Percentiles rank a stretch among this genome's conserved stretches.
Conservation (phyloP, 2,329 filamentous ascomycete species). For the Apiospora phragmitis region DNA sequence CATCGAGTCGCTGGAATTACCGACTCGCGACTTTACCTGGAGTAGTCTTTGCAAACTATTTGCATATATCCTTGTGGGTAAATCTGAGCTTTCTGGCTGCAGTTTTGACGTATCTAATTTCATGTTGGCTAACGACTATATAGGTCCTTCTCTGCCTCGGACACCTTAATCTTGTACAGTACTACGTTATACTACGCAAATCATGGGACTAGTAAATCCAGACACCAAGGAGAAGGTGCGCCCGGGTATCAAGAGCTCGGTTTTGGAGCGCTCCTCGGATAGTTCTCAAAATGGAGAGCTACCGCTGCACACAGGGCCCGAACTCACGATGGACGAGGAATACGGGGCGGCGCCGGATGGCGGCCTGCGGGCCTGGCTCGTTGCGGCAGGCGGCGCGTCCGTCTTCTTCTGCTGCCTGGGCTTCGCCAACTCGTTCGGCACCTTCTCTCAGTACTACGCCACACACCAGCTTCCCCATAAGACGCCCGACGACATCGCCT, state of each 20-base stretch:
- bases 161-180: background rate
- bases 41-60: background rate
- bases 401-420: slow-evolving; percentile 50
- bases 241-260: background rate
- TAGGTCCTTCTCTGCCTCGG: background rate
- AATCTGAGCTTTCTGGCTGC: background rate
- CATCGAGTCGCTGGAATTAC: background rate
- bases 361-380: slow-evolving; percentile 43
- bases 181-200: background rate
- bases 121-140: background rate
- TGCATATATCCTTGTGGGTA: background rate
- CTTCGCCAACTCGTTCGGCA: slow-evolving; percentile 52
- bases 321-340: background rate
- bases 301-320: background rate
- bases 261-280: background rate
- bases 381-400: slow-evolving; percentile 45
- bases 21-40: background rate
- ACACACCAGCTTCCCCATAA: slow-evolving; percentile 39
- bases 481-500: slow-evolving; percentile 40
- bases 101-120: background rate
- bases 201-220: background rate
- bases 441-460: slow-evolving; percentile 55
- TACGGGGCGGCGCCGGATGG: slow-evolving; percentile 18
- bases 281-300: background rate
- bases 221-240: background rate